A percentile compares a stretch with the other conserved stretches of the same genome.
Evolutionary conservation across 2,329 filamentous ascomycete species (phyloP).

Genomic region (Botrytis elliptica): DNA sequence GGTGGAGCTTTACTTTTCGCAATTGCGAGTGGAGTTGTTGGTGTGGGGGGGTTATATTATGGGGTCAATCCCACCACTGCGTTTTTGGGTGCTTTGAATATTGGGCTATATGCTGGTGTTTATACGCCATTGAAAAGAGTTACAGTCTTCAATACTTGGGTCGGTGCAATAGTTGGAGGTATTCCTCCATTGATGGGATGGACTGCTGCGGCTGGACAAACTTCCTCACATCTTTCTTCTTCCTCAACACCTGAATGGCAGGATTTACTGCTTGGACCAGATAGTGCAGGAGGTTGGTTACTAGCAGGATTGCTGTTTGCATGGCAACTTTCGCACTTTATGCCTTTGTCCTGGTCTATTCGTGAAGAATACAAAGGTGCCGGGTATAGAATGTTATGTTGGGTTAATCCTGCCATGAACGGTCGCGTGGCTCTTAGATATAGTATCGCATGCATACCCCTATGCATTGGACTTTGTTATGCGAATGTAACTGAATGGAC

Average conservation of each 20-base stretch:
- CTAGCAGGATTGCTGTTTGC: slow-evolving; percentile 81
- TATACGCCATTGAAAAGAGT: slow-evolving; percentile 93
- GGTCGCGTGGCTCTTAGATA: slow-evolving; percentile 86
- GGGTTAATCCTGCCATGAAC: slow-evolving; percentile 84
- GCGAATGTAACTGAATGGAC: slow-evolving; percentile 80
- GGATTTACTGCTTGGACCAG: slow-evolving; percentile 71
- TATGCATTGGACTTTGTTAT: slow-evolving; percentile 78
- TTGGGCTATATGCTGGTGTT: slow-evolving; percentile 82
- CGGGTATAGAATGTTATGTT: slow-evolving; percentile 72
- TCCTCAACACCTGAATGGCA: slow-evolving; percentile 63
- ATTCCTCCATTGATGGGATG: slow-evolving; percentile 98
- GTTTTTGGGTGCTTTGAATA: slow-evolving; percentile 80
- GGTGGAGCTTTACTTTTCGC: slow-evolving; percentile 77
- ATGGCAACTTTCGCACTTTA: slow-evolving; percentile 99
- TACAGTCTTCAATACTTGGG: slow-evolving; percentile 88
- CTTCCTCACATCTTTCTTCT: slow-evolving; percentile 70
- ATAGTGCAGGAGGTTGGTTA: slow-evolving; percentile 80
- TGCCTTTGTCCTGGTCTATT: slow-evolving; percentile 85
- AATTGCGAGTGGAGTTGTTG: slow-evolving; percentile 64
- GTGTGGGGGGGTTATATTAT: slow-evolving; percentile 73
- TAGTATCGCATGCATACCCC: slow-evolving; percentile 78
- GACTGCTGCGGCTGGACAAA: slow-evolving; percentile 90
- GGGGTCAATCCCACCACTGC: slow-evolving; percentile 95
- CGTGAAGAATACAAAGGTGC: slow-evolving; percentile 80
- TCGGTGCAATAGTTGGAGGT: slow-evolving; percentile 86